Conservation (phyloP, 1,284 basidiomycete species). For the Cutaneotrichosporon cavernicola region DNA sequence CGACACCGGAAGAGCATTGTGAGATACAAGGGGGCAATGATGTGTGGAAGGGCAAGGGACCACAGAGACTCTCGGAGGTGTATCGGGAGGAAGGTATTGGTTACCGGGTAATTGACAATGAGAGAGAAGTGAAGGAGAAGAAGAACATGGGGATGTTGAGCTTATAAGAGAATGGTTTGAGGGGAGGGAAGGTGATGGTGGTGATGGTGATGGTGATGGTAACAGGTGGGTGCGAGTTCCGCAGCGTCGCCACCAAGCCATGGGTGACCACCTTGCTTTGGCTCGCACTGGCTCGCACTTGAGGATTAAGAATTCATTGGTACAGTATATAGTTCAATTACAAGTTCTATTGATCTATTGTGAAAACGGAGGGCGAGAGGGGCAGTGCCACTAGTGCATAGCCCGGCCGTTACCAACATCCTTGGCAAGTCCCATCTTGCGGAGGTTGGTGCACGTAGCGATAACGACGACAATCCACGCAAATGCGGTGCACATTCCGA, state of each 20-base stretch:
- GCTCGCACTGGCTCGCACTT: too few relatives aligned
- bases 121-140: not conserved
- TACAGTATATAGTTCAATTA: not conserved
- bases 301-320: not conserved
- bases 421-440: conserved; percentile 22
- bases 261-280: not conserved
- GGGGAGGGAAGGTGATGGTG: not conserved
- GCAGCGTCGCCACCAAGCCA: too few relatives aligned
- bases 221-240: too few relatives aligned
- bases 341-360: not conserved
- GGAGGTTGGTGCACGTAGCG: conserved; percentile 18
- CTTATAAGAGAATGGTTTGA: not conserved
- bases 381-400: not conserved
- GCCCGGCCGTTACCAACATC: conserved; percentile 19
- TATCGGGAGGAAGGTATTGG: not conserved
- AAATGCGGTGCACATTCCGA: conserved; percentile 33
- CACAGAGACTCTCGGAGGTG: not conserved
- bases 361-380: not conserved
- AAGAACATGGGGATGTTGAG: not conserved
- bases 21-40: not conserved
- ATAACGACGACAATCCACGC: conserved; percentile 23
- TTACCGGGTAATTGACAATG: not conserved
- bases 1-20: not conserved
- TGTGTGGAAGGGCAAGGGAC: not conserved
- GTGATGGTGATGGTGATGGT: too few relatives aligned